A percentile compares a stretch with the other conserved stretches of the same genome.
phyloP scores from a whole-genome alignment of 129 eudicot genomes.

The Deinandra increscens region DNA sequence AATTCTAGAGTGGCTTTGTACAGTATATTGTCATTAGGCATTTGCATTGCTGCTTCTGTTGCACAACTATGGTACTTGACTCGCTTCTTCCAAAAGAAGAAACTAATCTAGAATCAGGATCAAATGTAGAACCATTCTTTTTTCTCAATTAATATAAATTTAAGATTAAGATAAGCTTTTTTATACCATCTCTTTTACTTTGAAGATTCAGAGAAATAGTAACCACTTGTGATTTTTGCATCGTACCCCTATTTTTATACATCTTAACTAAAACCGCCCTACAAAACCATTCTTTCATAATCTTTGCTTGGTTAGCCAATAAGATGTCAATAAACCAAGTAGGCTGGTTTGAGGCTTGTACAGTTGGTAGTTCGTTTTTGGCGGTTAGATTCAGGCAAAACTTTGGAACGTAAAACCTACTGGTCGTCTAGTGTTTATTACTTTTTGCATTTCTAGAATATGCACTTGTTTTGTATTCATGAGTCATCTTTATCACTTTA shows the following conservation, averaged over 20 bases:
- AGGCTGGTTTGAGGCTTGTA: neutral
- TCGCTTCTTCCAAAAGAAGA: constrained; percentile 89
- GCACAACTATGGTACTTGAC: constrained; percentile 70
- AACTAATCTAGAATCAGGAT: constrained; percentile 65
- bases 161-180: too few species aligned
- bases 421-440: neutral
- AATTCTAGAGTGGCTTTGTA: constrained; percentile 79
- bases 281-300: too few species aligned
- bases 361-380: neutral
- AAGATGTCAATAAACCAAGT: neutral
- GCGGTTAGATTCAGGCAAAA: neutral
- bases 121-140: constrained; percentile 22
- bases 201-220: constrained; percentile 4
- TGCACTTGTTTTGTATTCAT: neutral
- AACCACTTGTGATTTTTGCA: neutral
- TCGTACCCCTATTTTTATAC: too few species aligned
- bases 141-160: constrained; percentile 1
- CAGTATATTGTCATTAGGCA: constrained; percentile 75
- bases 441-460: too few species aligned
- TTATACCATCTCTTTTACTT: constrained; percentile 18
- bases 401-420: neutral
- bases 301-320: neutral
- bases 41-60: constrained; percentile 61
- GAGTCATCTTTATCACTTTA: neutral
- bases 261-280: too few species aligned